Evolutionary conservation across 2,329 filamentous ascomycete genomes (phyloP), one percentile per base, ranked within the genome.

Genomic region (Clonostachys rhizophaga): DNA sequence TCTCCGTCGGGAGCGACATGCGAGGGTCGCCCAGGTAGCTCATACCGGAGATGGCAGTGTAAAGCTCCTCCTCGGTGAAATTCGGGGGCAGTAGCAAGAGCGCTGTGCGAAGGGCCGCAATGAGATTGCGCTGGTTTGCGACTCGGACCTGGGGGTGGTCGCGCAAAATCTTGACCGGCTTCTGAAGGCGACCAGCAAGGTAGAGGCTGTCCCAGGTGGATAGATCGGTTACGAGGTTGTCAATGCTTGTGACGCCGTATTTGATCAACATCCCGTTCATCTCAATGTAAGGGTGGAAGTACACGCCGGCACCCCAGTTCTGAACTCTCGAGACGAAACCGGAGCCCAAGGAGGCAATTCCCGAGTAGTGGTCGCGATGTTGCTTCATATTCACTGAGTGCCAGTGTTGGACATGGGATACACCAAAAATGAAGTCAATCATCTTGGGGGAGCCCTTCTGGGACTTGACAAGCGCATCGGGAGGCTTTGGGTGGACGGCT

Each of bases 361-460:
- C 84, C 2, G 92, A 97, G 69, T 99, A 99, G 67, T 99, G 94
- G 58, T 95, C 79, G 8, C 89, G 86, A 61, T 99, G 87, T 64
- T 96, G 87, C 54, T 79, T 77, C 56, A 99, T 75, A 60, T 99
- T 99, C 50, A 99, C 76, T 34, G 87, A 91, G 69, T 99, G 94
- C 89, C 92, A 99, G 69, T 99, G 94, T 62, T 99, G 88, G 2
- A 88, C 90, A 65, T 95, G 89, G 2, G 89, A 89, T 11, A 97
- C 92, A 24, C 92, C 94, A 63, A 99, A 94, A 55, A 99, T 95
- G 64, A 99, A 96, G 68, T 99, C 94, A 53, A 99, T 95, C 85
- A 97, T 95, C 71, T 96, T 96, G 12, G 90, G 90, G 1, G 84
- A 84, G 33, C 89, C 89, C 58, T 89, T 85, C 66, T 97, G 92